These are phyloP conservation scores for Elaeagnus macrophylla DNA, from an alignment of 306 rosid species.

Conservation along the genomic window DNA sequence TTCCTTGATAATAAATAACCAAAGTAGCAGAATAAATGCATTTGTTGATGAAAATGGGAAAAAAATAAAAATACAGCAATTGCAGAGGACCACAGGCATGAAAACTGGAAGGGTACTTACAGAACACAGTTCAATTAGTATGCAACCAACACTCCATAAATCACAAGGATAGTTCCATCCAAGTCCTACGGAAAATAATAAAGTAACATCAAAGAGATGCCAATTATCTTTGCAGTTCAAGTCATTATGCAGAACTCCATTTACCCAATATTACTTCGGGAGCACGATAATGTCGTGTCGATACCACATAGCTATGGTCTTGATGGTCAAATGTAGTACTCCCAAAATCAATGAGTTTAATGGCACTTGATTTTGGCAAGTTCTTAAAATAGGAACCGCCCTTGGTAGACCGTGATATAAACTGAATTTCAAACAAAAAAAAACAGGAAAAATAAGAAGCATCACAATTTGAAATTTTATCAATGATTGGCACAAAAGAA, in stretches of 20 bases:
- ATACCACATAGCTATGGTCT: conserved; percentile 73
- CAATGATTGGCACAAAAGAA: conserved; percentile 1
- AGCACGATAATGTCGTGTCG: conserved; percentile 81
- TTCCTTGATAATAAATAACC: background rate
- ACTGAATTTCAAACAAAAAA: conserved; percentile 32
- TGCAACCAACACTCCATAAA: conserved; percentile 82
- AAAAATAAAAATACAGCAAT: background rate
- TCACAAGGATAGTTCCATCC: conserved; percentile 91
- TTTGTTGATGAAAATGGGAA: no score
- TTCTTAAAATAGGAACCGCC: conserved; percentile 70
- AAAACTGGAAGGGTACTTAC: conserved; percentile 36
- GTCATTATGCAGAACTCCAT: conserved; percentile 11
- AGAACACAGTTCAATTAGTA: conserved; percentile 79
- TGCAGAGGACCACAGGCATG: conserved; percentile 1
- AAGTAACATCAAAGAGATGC: conserved; percentile 5
- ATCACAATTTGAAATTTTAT: conserved; percentile 6
- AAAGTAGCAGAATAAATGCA: background rate
- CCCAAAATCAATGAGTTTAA: conserved; percentile 82
- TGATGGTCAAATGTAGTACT: conserved; percentile 74
- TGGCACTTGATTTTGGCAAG: conserved; percentile 68
- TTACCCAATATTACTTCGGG: conserved; percentile 78
- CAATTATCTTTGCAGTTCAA: background rate
- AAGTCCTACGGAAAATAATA: conserved; percentile 48
- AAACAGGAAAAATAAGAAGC: background rate
- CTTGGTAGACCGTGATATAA: conserved; percentile 46